Evolutionary conservation across 2,329 filamentous ascomycete genomes (phyloP), one percentile per base, ranked within the genome.

Genomic region (Alternaria angustiovoidea): DNA sequence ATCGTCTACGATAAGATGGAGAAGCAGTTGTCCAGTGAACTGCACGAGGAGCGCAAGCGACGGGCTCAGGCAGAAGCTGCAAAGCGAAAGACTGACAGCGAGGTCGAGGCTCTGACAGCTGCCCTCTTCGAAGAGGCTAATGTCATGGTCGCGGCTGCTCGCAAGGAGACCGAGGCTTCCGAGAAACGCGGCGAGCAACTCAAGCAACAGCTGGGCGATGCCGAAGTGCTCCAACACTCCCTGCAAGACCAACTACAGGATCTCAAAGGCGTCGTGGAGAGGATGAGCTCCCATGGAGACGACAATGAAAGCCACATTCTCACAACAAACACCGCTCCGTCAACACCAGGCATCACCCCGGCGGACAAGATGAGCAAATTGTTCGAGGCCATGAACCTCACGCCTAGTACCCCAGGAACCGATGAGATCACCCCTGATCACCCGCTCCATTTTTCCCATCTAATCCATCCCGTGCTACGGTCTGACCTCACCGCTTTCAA

Each of bases 101-200:
- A 99, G 79, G 82, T 99, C 46, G 95, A 98, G 80, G 92, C 88
- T 53, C 80, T 99, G 65, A 98, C 95, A 0, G 89, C 93, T 1
- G 93, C 93, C 28, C 85, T 99, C n/a, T 99, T 99, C 65, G 93
- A 98, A 75, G 94, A 99, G 82, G 95, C 95, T 51, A 98, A 99
- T 81, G 94, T 91, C 79, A 98, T 99, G 94, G 95, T 99, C 53
- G 92, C 94, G 41, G 89, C 88, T 16, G 94, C 94, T 38, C 92
- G 96, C 62, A 89, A 87, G 65, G 93, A 97, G 69, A 90, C 93
- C 38, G 93, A 97, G 67, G 85, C 86, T 5, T 83, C 94, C 42
- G 89, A 93, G 58, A 91, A 91, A 73, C 92, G 92, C 75, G 96
- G 95, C 71, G 93, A 97, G 58, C 92, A 96, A 78, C 85, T 98